Base-by-base conservation (phyloP, 169 alveolate genomes). In the Cryptosporidium sp. region DNA sequence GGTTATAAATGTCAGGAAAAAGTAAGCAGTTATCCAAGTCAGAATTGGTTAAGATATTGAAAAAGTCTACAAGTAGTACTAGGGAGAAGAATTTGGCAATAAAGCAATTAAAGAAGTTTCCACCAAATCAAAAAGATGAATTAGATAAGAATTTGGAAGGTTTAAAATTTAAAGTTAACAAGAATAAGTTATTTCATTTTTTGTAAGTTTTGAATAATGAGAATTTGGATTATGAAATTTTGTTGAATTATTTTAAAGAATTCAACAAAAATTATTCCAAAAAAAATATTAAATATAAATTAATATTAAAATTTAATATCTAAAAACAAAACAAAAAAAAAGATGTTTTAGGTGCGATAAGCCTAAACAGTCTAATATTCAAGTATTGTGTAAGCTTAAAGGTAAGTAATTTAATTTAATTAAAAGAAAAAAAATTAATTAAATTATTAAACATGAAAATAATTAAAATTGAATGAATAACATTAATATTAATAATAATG, bases 301-400 rank as follows among this genome's bases (percentile, higher is more conserved):
- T 62, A 31, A 61, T 9, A 9, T 42, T 42, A 42, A 42, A 42
- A 42, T 42, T 42, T 42, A 42, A 42, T 42, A 60, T 60, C n/a
- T 37, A 37, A 37, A 37, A 37, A 16, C 3, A 8, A 18, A 58
- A 60, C 3, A 60, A 35, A 21, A 37, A 18, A 9, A 16, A 7
- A 62, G 89, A 33, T 80, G 89, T 42, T 80, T 18, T 80, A 80
- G 89, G 62, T 80, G 89, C 26, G 89, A 80, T 21, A 80, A 80
- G 68, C 89, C 89, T 37, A 80, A 80, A 39, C 89, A 80, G 35
- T 80, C 89, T 8, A 80, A 80, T 67, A 42, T 65, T 33, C 89
- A 80, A 45, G 75, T 80, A 44, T 21, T 31, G n/a, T 80, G 89
- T 62, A 65, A 60, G 26, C 48, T 80, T 31, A 80, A 80, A 21